Evolutionary conservation across 164 flowering plant genomes (phyloP).

Genomic region (Nymphaea thermarum): DNA sequence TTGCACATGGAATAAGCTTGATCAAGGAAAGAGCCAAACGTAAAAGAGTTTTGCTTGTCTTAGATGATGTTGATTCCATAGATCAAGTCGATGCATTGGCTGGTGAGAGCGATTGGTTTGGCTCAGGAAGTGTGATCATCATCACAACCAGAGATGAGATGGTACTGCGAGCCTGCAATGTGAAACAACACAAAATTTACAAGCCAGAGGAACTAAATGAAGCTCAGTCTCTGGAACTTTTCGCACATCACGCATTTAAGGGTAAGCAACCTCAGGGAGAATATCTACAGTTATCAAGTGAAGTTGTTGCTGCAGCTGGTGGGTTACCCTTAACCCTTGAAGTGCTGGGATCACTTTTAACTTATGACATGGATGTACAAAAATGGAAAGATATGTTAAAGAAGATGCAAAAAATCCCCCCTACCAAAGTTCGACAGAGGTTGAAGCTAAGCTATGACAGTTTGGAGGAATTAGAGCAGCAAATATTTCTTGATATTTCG

Average conservation of each 20-base stretch:
- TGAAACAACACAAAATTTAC: not conserved
- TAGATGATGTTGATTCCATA: not conserved
- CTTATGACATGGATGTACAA: not conserved
- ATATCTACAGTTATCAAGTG: not conserved
- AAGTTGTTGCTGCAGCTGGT: not conserved
- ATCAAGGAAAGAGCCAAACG: not conserved
- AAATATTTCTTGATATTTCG: not conserved
- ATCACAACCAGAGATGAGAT: not conserved
- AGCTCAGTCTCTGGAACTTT: not conserved
- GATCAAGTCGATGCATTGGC: not conserved
- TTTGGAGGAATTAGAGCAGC: not conserved
- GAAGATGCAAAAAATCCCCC: not conserved
- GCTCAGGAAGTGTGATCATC: not conserved
- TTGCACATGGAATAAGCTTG: not conserved
- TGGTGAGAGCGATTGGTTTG: not conserved
- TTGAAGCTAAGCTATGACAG: not conserved
- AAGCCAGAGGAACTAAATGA: not conserved
- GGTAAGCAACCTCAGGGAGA: not conserved
- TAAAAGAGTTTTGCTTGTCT: not conserved
- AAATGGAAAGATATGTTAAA: not conserved
- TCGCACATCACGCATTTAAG: not conserved
- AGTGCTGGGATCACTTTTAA: not conserved
- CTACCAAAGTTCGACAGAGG: not conserved
- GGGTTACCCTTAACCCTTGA: not conserved
- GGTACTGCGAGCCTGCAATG: not conserved